phyloP scores from a whole-genome alignment of 805 yeast species.

The Cyberlindnera xishuangbannaensis region DNA sequence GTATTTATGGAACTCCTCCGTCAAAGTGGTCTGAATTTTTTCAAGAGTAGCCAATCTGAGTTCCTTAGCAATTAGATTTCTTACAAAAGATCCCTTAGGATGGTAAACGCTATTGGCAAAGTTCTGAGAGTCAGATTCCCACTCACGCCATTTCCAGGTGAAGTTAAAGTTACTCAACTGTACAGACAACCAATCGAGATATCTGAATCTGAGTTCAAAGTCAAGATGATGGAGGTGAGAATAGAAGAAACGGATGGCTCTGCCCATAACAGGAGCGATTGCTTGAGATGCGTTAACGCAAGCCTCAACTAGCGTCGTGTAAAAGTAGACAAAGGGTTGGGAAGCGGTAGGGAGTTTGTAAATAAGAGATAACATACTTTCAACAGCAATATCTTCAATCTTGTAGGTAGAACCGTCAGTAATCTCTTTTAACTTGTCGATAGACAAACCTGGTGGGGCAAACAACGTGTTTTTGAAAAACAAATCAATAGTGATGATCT shows the following conservation, averaged over 20 bases:
- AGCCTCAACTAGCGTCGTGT: slow-evolving; percentile 78
- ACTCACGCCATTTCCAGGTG: slow-evolving; percentile 97
- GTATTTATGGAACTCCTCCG: slow-evolving; percentile 47
- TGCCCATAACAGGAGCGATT: slow-evolving; percentile 91
- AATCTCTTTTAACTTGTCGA: slow-evolving; percentile 56
- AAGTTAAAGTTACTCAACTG: slow-evolving; percentile 92
- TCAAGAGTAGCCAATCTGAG: slow-evolving; percentile 72
- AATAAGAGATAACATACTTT: slow-evolving; percentile 70
- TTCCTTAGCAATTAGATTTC: slow-evolving; percentile 78
- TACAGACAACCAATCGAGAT: slow-evolving; percentile 85
- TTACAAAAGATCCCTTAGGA: slow-evolving; percentile 69
- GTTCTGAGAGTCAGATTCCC: slow-evolving; percentile 59
- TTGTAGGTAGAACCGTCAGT: slow-evolving; percentile 67
- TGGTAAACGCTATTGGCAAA: slow-evolving; percentile 47
- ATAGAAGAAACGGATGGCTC: slow-evolving; percentile 82
- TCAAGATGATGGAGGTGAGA: slow-evolving; percentile 61
- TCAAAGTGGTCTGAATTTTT: slow-evolving; percentile 67
- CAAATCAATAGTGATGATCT: slow-evolving; percentile 64
- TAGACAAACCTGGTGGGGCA: slow-evolving; percentile 67
- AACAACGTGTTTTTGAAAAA: slow-evolving; percentile 65
- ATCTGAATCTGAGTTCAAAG: slow-evolving; percentile 66
- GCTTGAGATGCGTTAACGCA: slow-evolving; percentile 77
- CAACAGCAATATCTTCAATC: slow-evolving; percentile 84
- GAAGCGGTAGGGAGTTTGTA: slow-evolving; percentile 67
- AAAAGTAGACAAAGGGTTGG: slow-evolving; percentile 71